Conservation (phyloP, 108 stramenopile genomes). For the Mayamaea pseudoterrestris region DNA sequence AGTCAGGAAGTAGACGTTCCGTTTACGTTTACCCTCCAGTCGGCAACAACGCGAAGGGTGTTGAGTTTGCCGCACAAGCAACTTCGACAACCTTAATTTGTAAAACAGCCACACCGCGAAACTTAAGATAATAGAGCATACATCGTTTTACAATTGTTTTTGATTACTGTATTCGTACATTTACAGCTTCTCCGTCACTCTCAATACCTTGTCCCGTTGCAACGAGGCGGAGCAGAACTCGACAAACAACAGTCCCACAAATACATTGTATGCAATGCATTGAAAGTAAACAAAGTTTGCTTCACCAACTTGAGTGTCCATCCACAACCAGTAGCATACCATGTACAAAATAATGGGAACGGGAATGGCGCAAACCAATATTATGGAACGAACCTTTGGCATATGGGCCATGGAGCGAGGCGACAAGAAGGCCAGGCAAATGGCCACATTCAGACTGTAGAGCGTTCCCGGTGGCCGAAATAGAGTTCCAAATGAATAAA, state of each 20-base stretch:
- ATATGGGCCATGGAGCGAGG: constrained; percentile 52
- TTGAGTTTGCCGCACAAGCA: no score
- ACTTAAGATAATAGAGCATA: no score
- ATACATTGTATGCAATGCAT: constrained; percentile 64
- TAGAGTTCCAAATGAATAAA: constrained; percentile 38
- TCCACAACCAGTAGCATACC: constrained; percentile 47
- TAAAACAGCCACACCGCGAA: no score
- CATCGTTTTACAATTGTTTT: no score
- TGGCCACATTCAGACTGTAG: constrained; percentile 39
- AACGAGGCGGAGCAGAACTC: constrained; percentile 17
- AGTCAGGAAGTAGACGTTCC: no score
- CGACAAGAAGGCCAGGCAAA: constrained; percentile 32
- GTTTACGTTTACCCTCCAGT: no score
- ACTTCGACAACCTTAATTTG: no score
- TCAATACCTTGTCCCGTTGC: constrained; percentile 20
- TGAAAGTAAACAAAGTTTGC: constrained; percentile 81
- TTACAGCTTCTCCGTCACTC: background rate
- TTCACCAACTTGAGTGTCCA: constrained; percentile 62
- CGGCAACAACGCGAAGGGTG: no score
- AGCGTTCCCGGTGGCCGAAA: constrained; percentile 49
- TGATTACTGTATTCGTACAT: no score
- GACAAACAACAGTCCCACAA: constrained; percentile 27
- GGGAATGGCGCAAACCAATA: constrained; percentile 37
- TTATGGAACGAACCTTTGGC: constrained; percentile 21
- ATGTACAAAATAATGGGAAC: constrained; percentile 55